Conservation (phyloP, 2,329 filamentous ascomycete genomes). For the Penicillium sp. region DNA sequence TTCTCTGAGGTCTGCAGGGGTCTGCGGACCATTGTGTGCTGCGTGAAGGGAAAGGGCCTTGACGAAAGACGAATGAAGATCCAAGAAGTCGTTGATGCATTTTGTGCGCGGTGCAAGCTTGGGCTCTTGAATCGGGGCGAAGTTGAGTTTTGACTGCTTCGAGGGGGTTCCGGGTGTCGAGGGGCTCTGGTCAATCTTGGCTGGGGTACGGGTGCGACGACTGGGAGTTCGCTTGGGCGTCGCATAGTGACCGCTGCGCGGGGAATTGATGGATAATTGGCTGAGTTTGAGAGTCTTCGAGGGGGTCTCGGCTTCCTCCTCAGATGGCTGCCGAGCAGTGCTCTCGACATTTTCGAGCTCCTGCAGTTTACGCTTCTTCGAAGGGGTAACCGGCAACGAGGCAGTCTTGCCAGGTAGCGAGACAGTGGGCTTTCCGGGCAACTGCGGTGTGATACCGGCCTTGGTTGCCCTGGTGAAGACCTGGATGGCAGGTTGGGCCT, state of each 20-base stretch:
- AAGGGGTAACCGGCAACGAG: constrained; percentile 32
- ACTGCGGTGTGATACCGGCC: constrained; percentile 30
- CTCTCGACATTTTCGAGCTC: constrained; percentile 34
- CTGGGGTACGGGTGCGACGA: constrained; percentile 50
- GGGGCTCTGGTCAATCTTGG: constrained; percentile 12
- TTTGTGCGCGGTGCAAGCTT: constrained; percentile 28
- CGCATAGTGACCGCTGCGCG: constrained; percentile 29
- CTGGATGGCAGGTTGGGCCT: constrained; percentile 40
- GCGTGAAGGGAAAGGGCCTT: constrained; percentile 65
- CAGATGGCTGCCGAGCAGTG: constrained; percentile 8
- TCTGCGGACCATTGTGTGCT: constrained; percentile 61
- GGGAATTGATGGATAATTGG: constrained; percentile 32
- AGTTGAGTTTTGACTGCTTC: constrained; percentile 25
- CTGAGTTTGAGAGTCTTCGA: constrained; percentile 34
- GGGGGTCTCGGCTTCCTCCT: constrained; percentile 25
- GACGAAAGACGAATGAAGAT: constrained; percentile 63
- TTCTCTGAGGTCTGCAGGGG: constrained; percentile 60
- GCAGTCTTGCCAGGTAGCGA: constrained; percentile 27
- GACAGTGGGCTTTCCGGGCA: constrained; percentile 12
- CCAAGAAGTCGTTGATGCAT: constrained; percentile 51
- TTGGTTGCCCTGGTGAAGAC: constrained; percentile 46
- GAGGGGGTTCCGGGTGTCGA: constrained; percentile 25
- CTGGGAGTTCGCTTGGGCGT: constrained; percentile 23
- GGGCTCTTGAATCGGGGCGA: constrained; percentile 13
- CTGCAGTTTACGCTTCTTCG: constrained; percentile 40